A percentile compares a stretch with the other conserved stretches of the same genome.
Evolutionary conservation across 176 grass and related monocot genomes (phyloP).

Genomic region (Chloris gayana): DNA sequence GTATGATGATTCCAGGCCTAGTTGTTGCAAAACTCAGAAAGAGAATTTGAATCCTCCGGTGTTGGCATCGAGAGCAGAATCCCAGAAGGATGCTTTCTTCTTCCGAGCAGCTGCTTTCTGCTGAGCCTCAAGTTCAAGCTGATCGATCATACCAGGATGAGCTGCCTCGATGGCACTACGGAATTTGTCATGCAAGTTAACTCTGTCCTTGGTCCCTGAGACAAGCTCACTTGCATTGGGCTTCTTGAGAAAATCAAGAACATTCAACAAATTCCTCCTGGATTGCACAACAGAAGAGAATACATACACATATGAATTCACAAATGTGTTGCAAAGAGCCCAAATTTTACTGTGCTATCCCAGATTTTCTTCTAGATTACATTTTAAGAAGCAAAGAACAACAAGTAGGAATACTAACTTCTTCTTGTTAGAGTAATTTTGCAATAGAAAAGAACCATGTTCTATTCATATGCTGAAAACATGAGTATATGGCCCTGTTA

Average conservation of each 20-base stretch:
- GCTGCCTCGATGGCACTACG: slow-evolving; percentile 57
- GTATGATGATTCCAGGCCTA: not conserved
- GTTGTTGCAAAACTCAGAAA: slow-evolving; percentile 45
- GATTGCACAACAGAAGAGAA: slow-evolving; percentile 18
- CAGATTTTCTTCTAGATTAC: not conserved
- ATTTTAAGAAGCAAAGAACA: not conserved
- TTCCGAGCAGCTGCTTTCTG: slow-evolving; percentile 64
- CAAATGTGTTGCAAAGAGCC: not conserved
- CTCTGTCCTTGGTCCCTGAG: slow-evolving; percentile 82
- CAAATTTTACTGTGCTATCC: no score
- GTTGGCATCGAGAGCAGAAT: slow-evolving; percentile 67
- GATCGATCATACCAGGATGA: slow-evolving; percentile 65
- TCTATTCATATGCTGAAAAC: not conserved
- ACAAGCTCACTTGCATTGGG: slow-evolving; percentile 87
- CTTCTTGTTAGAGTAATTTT: no score
- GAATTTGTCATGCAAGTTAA: slow-evolving; percentile 86
- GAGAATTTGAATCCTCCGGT: slow-evolving; percentile 90
- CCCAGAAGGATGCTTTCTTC: slow-evolving; percentile 81
- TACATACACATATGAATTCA: not conserved
- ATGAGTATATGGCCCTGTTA: not conserved
- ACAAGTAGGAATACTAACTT: not conserved
- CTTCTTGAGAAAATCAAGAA: slow-evolving; percentile 83
- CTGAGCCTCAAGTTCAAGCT: slow-evolving; percentile 62
- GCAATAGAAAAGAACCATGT: not conserved
- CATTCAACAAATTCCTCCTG: slow-evolving; percentile 94